These are phyloP conservation scores for Cercospora brassicicola DNA, from an alignment of 2,329 filamentous ascomycete species.

Conservation along the genomic window DNA sequence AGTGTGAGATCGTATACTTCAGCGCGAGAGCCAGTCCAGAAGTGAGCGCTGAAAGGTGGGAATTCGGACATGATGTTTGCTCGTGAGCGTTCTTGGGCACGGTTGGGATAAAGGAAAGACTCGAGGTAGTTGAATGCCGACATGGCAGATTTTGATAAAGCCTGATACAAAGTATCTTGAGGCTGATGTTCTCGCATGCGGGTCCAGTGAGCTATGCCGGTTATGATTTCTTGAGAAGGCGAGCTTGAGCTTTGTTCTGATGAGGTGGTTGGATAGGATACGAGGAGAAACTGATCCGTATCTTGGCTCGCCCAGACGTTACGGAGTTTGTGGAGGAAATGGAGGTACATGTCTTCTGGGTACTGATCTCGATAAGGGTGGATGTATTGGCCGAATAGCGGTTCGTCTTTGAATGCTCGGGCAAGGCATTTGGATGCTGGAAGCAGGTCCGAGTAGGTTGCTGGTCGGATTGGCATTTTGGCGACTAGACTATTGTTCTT, in stretches of 20 bases:
- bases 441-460: constrained; percentile 31
- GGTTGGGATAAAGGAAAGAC: constrained; percentile 28
- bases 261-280: constrained; percentile 20
- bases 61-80: constrained; percentile 18
- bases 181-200: constrained; percentile 19
- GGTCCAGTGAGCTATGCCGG: constrained; percentile 33
- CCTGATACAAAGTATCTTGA: constrained; percentile 5
- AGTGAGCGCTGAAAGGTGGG: constrained; percentile 27
- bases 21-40: constrained; percentile 29
- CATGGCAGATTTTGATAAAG: not conserved
- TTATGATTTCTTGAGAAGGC: constrained; percentile 18
- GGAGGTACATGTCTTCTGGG: constrained; percentile 32
- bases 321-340: constrained; percentile 31
- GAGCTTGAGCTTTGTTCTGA: not conserved
- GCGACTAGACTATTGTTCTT: not conserved
- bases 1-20: constrained; percentile 34
- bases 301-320: constrained; percentile 14
- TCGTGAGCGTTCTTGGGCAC: constrained; percentile 27
- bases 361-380: constrained; percentile 29
- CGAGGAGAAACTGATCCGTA: constrained; percentile 21
- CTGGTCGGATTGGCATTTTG: constrained; percentile 31
- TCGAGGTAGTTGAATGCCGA: constrained; percentile 26
- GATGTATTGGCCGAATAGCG: constrained; percentile 29
- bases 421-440: constrained; percentile 31
- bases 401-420: constrained; percentile 32